A percentile compares a stretch with the other conserved stretches of the same genome.
phyloP scores from a whole-genome alignment of 305 asterid genomes.

The Fraxinus baroniana region DNA sequence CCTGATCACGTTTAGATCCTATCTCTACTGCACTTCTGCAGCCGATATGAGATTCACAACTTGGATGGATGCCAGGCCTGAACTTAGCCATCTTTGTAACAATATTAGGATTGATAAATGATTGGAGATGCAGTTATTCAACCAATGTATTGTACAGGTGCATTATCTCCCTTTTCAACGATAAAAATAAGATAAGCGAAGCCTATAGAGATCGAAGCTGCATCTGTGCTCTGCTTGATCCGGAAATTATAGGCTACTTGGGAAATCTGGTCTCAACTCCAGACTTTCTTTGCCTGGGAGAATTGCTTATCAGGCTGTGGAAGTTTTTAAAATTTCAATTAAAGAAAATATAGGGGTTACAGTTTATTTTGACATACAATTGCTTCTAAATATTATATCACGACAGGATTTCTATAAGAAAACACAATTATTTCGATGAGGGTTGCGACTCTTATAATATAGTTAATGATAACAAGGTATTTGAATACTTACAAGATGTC shows the following conservation, averaged over 20 bases:
- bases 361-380: neutral
- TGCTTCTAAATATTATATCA: neutral
- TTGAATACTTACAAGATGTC: neutral
- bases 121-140: constrained; percentile 21
- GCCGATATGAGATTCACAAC: constrained; percentile 55
- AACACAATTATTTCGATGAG: neutral
- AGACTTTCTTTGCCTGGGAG: neutral
- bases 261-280: neutral
- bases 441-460: neutral
- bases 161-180: constrained; percentile 13
- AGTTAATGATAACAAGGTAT: neutral
- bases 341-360: neutral
- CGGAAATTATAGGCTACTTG: neutral
- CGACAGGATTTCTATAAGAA: neutral
- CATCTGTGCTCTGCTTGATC: neutral
- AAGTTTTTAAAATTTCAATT: neutral
- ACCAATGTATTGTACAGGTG: constrained; percentile 28
- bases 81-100: constrained; percentile 89
- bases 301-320: neutral
- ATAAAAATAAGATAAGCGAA: constrained; percentile 12
- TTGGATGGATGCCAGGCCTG: constrained; percentile 99
- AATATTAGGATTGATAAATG: constrained; percentile 78
- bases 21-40: constrained; percentile 71
- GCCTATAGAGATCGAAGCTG: constrained; percentile 8
- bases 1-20: constrained; percentile 86